These are phyloP conservation scores for Colletotrichum gigasporum DNA, from an alignment of 2,329 filamentous ascomycete genomes.

Conservation along the genomic window DNA sequence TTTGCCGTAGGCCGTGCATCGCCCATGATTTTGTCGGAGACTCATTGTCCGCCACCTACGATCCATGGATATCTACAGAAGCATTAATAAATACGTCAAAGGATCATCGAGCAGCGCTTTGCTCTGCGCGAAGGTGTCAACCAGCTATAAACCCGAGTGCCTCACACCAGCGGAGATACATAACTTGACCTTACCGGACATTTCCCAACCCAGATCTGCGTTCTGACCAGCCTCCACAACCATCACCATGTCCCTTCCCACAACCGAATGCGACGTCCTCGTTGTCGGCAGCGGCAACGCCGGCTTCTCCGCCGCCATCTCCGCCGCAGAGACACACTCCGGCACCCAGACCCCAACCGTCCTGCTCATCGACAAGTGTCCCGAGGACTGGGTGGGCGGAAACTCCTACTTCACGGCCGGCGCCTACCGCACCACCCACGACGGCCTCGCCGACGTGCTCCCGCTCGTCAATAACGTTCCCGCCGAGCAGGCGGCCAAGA, in stretches of 20 bases:
- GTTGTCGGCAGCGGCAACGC: slow-evolving; percentile 73
- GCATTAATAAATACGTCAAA: too few relatives aligned
- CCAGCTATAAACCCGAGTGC: too few relatives aligned
- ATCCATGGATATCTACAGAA: too few relatives aligned
- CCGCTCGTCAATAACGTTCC: slow-evolving; percentile 70
- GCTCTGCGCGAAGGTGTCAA: too few relatives aligned
- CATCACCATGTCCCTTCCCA: neutral
- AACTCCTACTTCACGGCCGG: slow-evolving; percentile 74
- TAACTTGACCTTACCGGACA: too few relatives aligned
- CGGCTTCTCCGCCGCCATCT: slow-evolving; percentile 68
- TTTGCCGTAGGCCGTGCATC: too few relatives aligned
- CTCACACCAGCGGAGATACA: too few relatives aligned
- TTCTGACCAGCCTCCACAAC: too few relatives aligned
- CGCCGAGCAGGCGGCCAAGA: slow-evolving; percentile 52
- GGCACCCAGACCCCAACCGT: slow-evolving; percentile 49
- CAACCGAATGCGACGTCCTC: slow-evolving; percentile 50
- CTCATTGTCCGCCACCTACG: too few relatives aligned
- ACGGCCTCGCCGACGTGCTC: slow-evolving; percentile 64
- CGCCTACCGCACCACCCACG: slow-evolving; percentile 66
- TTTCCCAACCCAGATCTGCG: too few relatives aligned
- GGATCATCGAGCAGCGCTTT: too few relatives aligned
- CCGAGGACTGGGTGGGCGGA: slow-evolving; percentile 67
- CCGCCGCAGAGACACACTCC: slow-evolving; percentile 48
- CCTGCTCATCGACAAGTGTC: slow-evolving; percentile 68
- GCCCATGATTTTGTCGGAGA: too few relatives aligned